Percentiles rank a stretch among this genome's conserved stretches.
phyloP scores from a whole-genome alignment of 768 basidiomycete species.

The Gloeopeniophorella convolvens region DNA sequence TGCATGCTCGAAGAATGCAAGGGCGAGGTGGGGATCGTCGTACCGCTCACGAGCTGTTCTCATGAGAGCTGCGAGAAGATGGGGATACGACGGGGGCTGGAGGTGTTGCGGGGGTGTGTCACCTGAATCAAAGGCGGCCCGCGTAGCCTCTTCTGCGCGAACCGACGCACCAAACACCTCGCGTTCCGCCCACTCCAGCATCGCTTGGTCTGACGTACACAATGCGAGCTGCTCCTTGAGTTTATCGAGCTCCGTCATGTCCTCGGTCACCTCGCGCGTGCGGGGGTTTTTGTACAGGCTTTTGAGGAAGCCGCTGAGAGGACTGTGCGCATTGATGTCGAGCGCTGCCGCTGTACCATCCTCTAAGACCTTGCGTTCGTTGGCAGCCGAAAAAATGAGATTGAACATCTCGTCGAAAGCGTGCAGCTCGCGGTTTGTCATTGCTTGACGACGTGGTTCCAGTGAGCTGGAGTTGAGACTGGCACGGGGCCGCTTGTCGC shows the following conservation, averaged over 20 bases:
- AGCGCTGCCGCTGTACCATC: neutral
- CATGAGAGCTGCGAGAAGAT: constrained; percentile 74
- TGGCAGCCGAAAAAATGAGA: constrained; percentile 51
- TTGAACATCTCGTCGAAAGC: constrained; percentile 72
- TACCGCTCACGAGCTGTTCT: constrained; percentile 71
- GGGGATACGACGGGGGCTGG: constrained; percentile 64
- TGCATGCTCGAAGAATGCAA: constrained; percentile 78
- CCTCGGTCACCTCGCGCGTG: neutral
- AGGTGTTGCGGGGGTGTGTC: constrained; percentile 23
- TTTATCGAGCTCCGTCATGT: constrained; percentile 51
- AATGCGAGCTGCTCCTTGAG: constrained; percentile 69
- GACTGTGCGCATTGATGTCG: constrained; percentile 13
- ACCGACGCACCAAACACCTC: constrained; percentile 62
- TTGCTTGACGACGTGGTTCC: constrained; percentile 41
- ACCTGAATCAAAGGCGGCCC: constrained; percentile 30
- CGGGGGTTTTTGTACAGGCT: constrained; percentile 44
- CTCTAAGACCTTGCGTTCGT: constrained; percentile 27
- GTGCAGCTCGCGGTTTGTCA: constrained; percentile 61
- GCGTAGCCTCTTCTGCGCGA: constrained; percentile 43
- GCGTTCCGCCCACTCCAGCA: constrained; percentile 65
- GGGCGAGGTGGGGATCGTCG: constrained; percentile 69
- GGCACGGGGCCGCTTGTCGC: constrained; percentile 1
- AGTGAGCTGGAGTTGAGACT: constrained; percentile 3
- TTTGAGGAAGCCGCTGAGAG: constrained; percentile 40
- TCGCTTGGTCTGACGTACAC: constrained; percentile 59